Base-by-base conservation (phyloP, 78 protist genomes). In the Tieghemostelium lacteum region DNA sequence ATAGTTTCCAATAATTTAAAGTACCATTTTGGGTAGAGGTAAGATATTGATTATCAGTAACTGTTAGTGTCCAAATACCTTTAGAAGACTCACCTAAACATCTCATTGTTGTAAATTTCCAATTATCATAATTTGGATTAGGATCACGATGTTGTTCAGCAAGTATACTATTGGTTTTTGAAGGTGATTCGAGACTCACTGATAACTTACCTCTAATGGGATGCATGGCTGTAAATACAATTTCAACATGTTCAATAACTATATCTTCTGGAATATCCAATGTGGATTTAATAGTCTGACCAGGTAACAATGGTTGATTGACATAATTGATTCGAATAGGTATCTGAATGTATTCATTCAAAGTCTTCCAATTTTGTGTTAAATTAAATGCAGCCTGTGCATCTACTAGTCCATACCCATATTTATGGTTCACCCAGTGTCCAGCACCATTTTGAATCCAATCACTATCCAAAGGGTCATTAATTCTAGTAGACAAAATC, bases 381-480 rank as follows among this genome's bases (percentile, higher is more conserved):
- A 45, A 10, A 14, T 45, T 45, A 10, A 45, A 45, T 14, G 73
- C 73, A 6, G 73, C 37, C 31, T 49, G 28, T 17, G 73, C 73
- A 29, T 67, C 73, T 67, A 67, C 26, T 6, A 67, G 31, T 62
- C 86, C 86, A 52, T 52, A 75, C 12, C 86, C 88, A 61, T 71
- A 85, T 12, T 70, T 85, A 63, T 85, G 89, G 33, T 28, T 42
- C 45, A 70, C 7, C 26, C 0, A 1, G 6, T 26, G 54, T 5
- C 77, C 77, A 29, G 50, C 89, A 61, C 89, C 85, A 28, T 85
- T 85, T 37, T 36, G 12, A 61, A 1, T 8, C 89, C 89, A 85
- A 3, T 52, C 63, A 16, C 42, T 36, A 36, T 54, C 77, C 28
- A 17, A n/a, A 12, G 75, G 19, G 24, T 37, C 3, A 4, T 3